Conservation (phyloP, 495 filamentous ascomycete genomes). For the Xylaria nigripes region DNA sequence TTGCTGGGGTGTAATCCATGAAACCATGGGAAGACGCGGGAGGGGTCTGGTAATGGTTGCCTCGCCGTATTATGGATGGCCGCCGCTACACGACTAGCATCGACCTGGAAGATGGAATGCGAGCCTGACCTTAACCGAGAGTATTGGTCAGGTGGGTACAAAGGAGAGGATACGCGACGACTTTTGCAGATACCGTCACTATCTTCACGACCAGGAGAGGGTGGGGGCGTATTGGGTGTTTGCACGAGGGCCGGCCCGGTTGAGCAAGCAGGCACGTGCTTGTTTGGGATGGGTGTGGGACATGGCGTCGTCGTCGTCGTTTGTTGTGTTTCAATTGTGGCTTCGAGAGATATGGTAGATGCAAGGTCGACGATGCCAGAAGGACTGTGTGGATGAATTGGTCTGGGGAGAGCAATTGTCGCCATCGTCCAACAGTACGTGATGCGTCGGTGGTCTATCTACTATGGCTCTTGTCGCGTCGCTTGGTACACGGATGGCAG, state of each 20-base stretch:
- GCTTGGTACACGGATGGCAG: background rate
- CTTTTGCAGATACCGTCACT: constrained; percentile 34
- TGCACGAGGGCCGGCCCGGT: constrained; percentile 59
- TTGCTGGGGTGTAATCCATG: constrained; percentile 91
- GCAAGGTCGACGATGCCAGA: constrained; percentile 40
- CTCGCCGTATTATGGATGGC: constrained; percentile 66
- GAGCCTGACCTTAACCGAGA: constrained; percentile 43
- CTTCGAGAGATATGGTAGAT: constrained; percentile 43
- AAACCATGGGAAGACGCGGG: constrained; percentile 89
- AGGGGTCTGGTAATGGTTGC: constrained; percentile 74
- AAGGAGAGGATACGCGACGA: constrained; percentile 45
- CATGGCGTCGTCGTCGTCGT: constrained; percentile 24
- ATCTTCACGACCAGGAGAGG: constrained; percentile 48
- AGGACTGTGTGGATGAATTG: constrained; percentile 39
- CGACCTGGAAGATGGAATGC: constrained; percentile 64
- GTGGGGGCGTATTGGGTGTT: constrained; percentile 56
- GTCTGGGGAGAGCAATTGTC: constrained; percentile 45
- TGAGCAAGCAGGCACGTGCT: constrained; percentile 79
- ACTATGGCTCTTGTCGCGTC: background rate
- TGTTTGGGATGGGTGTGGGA: constrained; percentile 68
- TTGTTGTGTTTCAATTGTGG: constrained; percentile 31
- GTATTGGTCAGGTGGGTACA: constrained; percentile 66
- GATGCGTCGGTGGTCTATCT: background rate
- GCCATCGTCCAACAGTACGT: constrained; percentile 32
- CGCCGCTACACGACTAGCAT: constrained; percentile 55